These are phyloP conservation scores for Closterium sp. DNA, from an alignment of 139 green algal genomes.

Conservation along the genomic window DNA sequence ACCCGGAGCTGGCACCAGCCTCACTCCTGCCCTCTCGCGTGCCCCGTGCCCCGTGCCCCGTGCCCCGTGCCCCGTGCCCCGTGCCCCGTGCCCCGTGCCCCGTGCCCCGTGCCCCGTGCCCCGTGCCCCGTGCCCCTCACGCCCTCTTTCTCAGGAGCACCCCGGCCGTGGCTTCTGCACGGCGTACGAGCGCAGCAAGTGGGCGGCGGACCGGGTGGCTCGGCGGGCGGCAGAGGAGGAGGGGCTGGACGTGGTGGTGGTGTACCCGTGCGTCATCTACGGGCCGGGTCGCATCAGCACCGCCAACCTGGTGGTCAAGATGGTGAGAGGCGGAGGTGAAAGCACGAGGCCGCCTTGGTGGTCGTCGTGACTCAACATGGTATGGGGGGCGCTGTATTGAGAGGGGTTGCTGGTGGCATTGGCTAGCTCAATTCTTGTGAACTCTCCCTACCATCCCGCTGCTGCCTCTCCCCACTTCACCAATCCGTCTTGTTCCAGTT, in stretches of 20 bases:
- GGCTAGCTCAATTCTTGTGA: neutral
- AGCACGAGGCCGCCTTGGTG: neutral
- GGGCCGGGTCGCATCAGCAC: neutral
- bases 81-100: neutral
- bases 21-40: neutral
- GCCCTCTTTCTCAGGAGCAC: neutral
- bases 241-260: constrained; percentile 5
- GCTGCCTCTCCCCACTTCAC: neutral
- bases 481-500: neutral
- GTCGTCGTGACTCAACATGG: neutral
- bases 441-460: neutral
- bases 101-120: neutral
- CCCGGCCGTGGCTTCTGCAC: neutral
- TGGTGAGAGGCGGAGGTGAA: neutral
- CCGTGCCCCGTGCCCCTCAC: neutral
- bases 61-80: neutral
- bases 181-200: constrained; percentile 30
- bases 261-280: constrained; percentile 25
- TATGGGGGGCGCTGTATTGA: neutral
- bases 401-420: neutral
- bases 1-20: neutral
- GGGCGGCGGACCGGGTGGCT: neutral
- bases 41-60: neutral
- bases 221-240: neutral
- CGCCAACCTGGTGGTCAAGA: neutral